phyloP scores from a whole-genome alignment of 768 basidiomycete species.

The Calocybe indica region DNA sequence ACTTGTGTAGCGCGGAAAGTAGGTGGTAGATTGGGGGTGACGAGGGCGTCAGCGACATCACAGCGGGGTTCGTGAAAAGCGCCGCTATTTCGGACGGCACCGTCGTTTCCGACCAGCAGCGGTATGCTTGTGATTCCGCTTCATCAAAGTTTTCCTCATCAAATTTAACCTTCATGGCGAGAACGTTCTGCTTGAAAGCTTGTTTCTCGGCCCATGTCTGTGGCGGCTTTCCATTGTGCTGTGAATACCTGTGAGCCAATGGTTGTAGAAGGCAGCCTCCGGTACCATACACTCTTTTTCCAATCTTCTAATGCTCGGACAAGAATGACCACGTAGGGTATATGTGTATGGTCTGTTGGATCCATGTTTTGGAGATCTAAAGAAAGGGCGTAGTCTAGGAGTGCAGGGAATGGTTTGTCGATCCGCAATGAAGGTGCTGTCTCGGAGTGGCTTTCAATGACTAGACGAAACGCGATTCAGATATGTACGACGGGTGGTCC shows the following conservation, averaged over 20 bases:
- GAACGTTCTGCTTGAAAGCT: conserved; percentile 66
- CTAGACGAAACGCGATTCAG: conserved; percentile 30
- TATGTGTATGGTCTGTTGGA: conserved; percentile 81
- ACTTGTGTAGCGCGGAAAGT: conserved; percentile 65
- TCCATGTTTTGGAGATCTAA: conserved; percentile 80
- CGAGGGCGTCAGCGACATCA: conserved; percentile 31
- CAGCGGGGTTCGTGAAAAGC: conserved; percentile 59
- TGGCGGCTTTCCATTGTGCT: conserved; percentile 70
- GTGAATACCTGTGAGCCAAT: not conserved
- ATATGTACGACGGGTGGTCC: conserved; percentile 1
- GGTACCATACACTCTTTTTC: conserved; percentile 58
- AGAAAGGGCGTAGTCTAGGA: conserved; percentile 64
- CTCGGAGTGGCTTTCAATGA: conserved; percentile 87
- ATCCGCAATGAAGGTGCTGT: conserved; percentile 72
- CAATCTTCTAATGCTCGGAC: conserved; percentile 80
- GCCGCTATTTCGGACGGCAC: conserved; percentile 63
- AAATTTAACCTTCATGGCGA: conserved; percentile 57
- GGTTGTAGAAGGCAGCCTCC: not conserved
- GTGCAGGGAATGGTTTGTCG: conserved; percentile 81
- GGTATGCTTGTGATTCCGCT: conserved; percentile 83
- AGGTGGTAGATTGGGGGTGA: conserved; percentile 76
- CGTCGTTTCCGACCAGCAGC: conserved; percentile 56
- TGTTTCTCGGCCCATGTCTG: conserved; percentile 58
- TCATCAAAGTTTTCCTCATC: conserved; percentile 99
- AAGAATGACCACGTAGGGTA: conserved; percentile 88